phyloP scores from a whole-genome alignment of 2,329 filamentous ascomycete genomes.

The Bipolaris victoriae region DNA sequence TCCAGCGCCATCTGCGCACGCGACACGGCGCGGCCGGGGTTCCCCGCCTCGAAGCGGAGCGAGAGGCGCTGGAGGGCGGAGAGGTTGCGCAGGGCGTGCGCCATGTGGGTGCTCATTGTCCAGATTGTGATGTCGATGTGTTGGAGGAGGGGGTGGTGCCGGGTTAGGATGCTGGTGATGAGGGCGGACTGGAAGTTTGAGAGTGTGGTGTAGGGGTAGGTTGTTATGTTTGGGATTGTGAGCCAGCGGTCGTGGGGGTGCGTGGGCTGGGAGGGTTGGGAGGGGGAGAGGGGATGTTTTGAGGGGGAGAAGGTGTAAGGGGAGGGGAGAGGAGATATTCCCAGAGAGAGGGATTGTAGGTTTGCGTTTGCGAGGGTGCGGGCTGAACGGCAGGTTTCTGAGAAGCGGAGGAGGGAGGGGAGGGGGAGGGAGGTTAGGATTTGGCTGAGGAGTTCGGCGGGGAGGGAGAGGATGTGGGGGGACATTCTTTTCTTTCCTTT shows the following conservation, averaged over 20 bases:
- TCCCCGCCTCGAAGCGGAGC: slow-evolving; percentile 33
- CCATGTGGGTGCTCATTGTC: slow-evolving; percentile 33
- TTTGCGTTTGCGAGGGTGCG: slow-evolving; percentile 39
- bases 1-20: slow-evolving; percentile 16
- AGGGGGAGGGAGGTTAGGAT: slow-evolving; percentile 44
- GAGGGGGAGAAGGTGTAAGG: slow-evolving; percentile 52
- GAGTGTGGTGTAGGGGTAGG: slow-evolving; percentile 29
- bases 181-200: slow-evolving; percentile 40
- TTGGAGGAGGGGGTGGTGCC: slow-evolving; percentile 35
- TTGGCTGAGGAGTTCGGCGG: slow-evolving; percentile 43
- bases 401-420: slow-evolving; percentile 43
- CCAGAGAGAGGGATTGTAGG: slow-evolving; percentile 73
- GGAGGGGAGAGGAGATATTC: slow-evolving; percentile 63
- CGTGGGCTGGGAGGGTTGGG: too few relatives aligned
- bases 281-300: background rate
- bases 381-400: slow-evolving; percentile 36
- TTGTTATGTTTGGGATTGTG: slow-evolving; percentile 17
- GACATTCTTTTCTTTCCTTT: slow-evolving; percentile 27
- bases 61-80: slow-evolving; percentile 30
- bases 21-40: slow-evolving; percentile 20
- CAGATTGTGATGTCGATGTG: slow-evolving; percentile 40
- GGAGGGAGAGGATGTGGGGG: slow-evolving; percentile 31
- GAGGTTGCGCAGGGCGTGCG: slow-evolving; percentile 27
- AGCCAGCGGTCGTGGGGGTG: slow-evolving; percentile 1
- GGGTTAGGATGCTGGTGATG: slow-evolving; percentile 28